Evolutionary conservation across 306 rosid species (phyloP), one percentile per base, ranked within the genome.

Genomic region (Astragalus membranaceus): DNA sequence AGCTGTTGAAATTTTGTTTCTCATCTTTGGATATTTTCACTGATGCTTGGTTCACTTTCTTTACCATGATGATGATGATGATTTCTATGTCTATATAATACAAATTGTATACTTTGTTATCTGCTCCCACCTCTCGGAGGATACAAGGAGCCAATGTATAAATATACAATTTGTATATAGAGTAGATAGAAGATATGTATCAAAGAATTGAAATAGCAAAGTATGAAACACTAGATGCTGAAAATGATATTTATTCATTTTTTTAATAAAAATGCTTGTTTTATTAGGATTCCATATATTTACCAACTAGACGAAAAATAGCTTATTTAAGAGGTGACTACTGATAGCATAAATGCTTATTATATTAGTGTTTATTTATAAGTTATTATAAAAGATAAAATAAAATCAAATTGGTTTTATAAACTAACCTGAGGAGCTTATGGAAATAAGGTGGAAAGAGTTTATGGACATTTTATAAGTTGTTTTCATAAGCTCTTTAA

Each of bases 111-210:
- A 62, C 87, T 72, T 88, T 29, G 88, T 82, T 73, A 81, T 78
- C 6, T 29, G 3, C 94, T 76, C 82, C 94, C 29, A 76, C 56
- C 61, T 66, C 65, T 75, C 70, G 80, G 90, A 85, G 86, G 83
- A 76, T 75, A 76, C 89, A 64, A 77, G 79, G 70, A 76, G 71
- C 53, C 61, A 68, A 7, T 49, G 69, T 70, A 64, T 82, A 82
- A 73, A 80, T 84, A 73, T 79, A 71, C 46, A 41, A 8, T 1
- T 35, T 4, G 9, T 6, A 62, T 51, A 23, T 14, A 11, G 10
- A 54, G 54, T 42, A 64, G 75, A 14, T 23, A 76, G 78, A 29
- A 82, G 73, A 83, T 70, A 65, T 58, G 64, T 20, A 46, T 53
- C 67, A 59, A 59, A 64, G 60, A 57, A 52, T 67, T 82, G 9